Evolutionary conservation across 345 rosid species (phyloP), one percentile per base, ranked within the genome.

Genomic region (Reutealis trisperma): DNA sequence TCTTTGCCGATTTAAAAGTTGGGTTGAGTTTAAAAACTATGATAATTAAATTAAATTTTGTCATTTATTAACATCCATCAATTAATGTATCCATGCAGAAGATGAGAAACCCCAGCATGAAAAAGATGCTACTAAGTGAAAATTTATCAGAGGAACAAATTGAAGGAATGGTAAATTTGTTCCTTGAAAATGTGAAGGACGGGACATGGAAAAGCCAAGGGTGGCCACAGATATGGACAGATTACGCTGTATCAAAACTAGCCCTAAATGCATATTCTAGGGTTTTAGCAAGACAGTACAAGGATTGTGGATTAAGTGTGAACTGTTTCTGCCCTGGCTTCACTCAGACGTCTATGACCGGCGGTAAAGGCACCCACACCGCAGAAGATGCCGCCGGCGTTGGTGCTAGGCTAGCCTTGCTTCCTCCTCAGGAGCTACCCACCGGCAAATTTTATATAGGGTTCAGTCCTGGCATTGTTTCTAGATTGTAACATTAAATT

Each of bases 251-350:
- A 18, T 94, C 98, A 1, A 94, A 94, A 80, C 80, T 94, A 66
- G 98, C 98, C 4, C 71, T 94, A 45, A 94, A 94, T 66, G 91
- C 98, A 16, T 89, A 91, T 74, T 75, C 98, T 34, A 86, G 79
- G 80, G 83, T 94, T 78, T 73, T 94, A 70, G 97, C 98, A 0
- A 77, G 70, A 21, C 84, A 84, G 1, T 76, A 51, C 22, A 22
- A 78, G 1, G 84, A 81, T 1, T 19, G 67, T 5, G 83, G 87
- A 0, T 63, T 94, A 8, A 84, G 91, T 52, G 89, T 93, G 1
- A 91, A 91, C 42, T 88, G 97, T 70, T 84, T 88, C 44, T 94
- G 98, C 79, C 98, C 98, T 10, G 98, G 98, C 8, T 94, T 86
- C 83, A 93, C 97, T 42, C 89, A 82, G 51, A 93, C 98, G 6